Base-by-base conservation (phyloP, 2,329 filamentous ascomycete species). In the Didymella segeticola region DNA sequence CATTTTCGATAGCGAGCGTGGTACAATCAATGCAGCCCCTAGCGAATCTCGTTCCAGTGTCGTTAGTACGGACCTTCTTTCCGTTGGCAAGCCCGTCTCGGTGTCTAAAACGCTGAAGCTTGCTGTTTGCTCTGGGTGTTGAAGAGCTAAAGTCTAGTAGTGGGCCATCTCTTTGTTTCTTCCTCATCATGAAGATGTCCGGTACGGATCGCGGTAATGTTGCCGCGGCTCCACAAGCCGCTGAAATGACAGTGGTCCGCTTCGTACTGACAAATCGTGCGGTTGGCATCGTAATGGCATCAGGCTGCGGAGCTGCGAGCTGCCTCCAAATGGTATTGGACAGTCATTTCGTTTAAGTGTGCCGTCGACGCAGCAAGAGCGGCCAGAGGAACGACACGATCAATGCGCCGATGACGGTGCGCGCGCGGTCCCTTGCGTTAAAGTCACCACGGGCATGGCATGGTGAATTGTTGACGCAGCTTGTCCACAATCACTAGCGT, bases 21-120 rank as follows among this genome's bases (percentile, higher is more conserved):
- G 45, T 49, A 54, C 46, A 54, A 29, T 46, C 27, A 39, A 47
- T 46, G 45, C 41, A 37, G 45, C 23, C 51, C 34, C 45, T 25
- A 23, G 45, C 39, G 46, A 48, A 22, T 43, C 33, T 49, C 17
- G 29, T 19, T 36, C 34, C 45, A 27, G 34, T 39, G 17, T 49
- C 15, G 19, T 23, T 46, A 15, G 38, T 20, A 45, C 41, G 41
- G 51, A 41, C 45, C 39, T 49, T 33, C 14, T 3, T 45, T 33
- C 51, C 41, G 51, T 20, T 36, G 34, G 17, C 26, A 27, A 34
- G 51, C 39, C 9, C 5, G 6, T 23, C 34, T 49, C 29, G 26
- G n/a, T 20, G 19, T 12, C 27, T 15, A 20, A 25, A 38, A 26
- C 36, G 25, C 20, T 27, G 26, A 12, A 26, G 26, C 26, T 25